phyloP scores from a whole-genome alignment of 2,329 filamentous ascomycete genomes.

The Cladophialophora psammophila region DNA sequence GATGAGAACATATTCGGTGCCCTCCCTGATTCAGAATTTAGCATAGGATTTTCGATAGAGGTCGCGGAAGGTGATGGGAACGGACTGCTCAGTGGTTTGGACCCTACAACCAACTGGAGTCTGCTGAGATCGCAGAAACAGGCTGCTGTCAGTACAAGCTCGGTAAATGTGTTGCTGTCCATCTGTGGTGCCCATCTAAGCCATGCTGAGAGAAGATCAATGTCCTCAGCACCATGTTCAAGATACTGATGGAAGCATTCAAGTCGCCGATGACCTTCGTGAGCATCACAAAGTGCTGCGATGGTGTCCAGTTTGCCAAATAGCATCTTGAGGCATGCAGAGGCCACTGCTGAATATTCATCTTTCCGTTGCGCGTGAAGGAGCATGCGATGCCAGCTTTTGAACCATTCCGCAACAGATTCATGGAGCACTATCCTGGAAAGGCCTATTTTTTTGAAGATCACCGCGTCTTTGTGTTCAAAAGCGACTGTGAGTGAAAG shows the following conservation, averaged over 20 bases:
- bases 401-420: conserved; percentile 15
- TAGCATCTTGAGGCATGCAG: conserved; percentile 16
- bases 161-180: conserved; percentile 7
- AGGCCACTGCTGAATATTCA: conserved; percentile 2
- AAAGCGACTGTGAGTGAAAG: conserved; percentile 18
- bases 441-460: conserved; percentile 13
- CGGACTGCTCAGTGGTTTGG: conserved; percentile 6
- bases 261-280: conserved; percentile 5
- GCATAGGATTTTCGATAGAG: neutral
- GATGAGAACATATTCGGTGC: neutral
- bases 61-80: neutral
- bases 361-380: conserved; percentile 3
- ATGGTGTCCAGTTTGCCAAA: conserved; percentile 1
- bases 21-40: neutral
- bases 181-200: conserved; percentile 8
- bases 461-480: conserved; percentile 12
- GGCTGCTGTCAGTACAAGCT: conserved; percentile 17
- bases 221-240: conserved; percentile 12
- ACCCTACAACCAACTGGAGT: conserved; percentile 10
- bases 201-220: conserved; percentile 14
- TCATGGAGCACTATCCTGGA: conserved; percentile 14
- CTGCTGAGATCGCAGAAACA: conserved; percentile 16
- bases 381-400: conserved; percentile 13
- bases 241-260: conserved; percentile 24
- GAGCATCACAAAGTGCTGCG: conserved; percentile 3